Evolutionary conservation across 2,329 filamentous ascomycete species (phyloP), one percentile per base, ranked within the genome.

Genomic region (Neonectria ditissima): DNA sequence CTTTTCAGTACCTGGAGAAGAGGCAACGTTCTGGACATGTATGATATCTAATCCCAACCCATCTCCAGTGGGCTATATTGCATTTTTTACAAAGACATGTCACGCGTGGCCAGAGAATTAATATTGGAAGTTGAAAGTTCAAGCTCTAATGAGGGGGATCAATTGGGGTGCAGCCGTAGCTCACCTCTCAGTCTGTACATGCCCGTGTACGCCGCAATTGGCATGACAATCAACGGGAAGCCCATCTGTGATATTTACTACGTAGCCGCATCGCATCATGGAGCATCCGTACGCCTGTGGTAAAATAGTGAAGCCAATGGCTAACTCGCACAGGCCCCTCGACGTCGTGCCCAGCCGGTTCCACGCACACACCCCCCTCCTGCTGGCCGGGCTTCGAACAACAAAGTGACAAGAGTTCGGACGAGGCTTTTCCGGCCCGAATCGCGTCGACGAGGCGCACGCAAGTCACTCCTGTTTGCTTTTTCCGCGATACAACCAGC

Each of bases 1-100:
- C 47, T 50, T 32, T 32, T 50, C 51, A 20, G 22, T 30, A 45
- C 16, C 30, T 18, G 51, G 32, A 55, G 41, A 14, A 39, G 41
- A 28, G 41, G 18, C 24, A 24, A 45, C 30, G 44, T 18, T 62
- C 63, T 69, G 63, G 71, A 62, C 61, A 62, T 73, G 69, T 73
- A 73, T 67, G 66, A 65, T 71, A 73, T 72, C 53, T 71, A 68
- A 72, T 69, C 54, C 65, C 59, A 45, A 57, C 61, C 65, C 48
- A 61, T 62, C 45, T 55, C 63, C 51, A 51, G 63, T 60, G 41
- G 59, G 55, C 47, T 60, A 45, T 45, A 30, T 55, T 47, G 30
- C 26, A 41, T 63, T 55, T 65, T 37, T 64, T 62, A 61, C 28
- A 48, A 20, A 53, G 22, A 60, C 34, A 32, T 58, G 26, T 30